phyloP scores from a whole-genome alignment of 2,329 filamentous ascomycete genomes.

The Pseudogymnoascus sp. region DNA sequence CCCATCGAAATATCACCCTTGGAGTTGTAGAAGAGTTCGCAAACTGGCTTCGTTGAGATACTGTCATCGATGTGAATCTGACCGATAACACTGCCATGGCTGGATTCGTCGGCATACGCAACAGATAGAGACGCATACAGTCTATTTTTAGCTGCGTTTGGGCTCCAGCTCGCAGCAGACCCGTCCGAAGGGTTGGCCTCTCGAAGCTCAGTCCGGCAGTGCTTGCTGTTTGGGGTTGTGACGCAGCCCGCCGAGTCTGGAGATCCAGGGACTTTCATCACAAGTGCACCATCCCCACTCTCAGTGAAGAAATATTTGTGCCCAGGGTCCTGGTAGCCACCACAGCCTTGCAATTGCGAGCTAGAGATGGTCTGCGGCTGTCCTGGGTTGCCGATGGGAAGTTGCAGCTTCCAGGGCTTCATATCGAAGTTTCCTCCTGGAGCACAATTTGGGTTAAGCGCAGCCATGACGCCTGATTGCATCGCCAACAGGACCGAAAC shows the following conservation, averaged over 20 bases:
- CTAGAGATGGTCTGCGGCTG: constrained; percentile 27
- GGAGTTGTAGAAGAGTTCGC: constrained; percentile 34
- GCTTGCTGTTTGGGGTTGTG: constrained; percentile 34
- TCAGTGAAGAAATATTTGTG: constrained; percentile 34
- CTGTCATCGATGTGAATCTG: constrained; percentile 35
- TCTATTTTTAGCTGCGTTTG: constrained; percentile 28
- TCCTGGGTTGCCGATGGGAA: constrained; percentile 31
- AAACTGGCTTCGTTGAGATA: constrained; percentile 34
- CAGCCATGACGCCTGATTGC: background rate
- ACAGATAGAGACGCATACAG: constrained; percentile 30
- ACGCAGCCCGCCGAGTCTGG: constrained; percentile 30
- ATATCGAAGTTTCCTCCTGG: constrained; percentile 33
- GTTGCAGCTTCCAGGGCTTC: constrained; percentile 32
- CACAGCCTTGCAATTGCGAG: constrained; percentile 31
- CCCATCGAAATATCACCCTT: constrained; percentile 32
- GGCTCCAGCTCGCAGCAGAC: constrained; percentile 26
- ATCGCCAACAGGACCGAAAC: background rate
- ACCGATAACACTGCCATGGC: constrained; percentile 34
- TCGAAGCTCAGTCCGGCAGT: constrained; percentile 39
- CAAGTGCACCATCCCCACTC: constrained; percentile 28
- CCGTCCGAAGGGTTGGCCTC: constrained; percentile 27
- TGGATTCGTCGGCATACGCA: constrained; percentile 28
- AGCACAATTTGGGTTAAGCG: constrained; percentile 15
- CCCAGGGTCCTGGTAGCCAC: constrained; percentile 27
- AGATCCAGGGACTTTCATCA: constrained; percentile 36